These are phyloP conservation scores for Solanum verrucosum DNA, from an alignment of 257 asterid species.

Conservation along the genomic window DNA sequence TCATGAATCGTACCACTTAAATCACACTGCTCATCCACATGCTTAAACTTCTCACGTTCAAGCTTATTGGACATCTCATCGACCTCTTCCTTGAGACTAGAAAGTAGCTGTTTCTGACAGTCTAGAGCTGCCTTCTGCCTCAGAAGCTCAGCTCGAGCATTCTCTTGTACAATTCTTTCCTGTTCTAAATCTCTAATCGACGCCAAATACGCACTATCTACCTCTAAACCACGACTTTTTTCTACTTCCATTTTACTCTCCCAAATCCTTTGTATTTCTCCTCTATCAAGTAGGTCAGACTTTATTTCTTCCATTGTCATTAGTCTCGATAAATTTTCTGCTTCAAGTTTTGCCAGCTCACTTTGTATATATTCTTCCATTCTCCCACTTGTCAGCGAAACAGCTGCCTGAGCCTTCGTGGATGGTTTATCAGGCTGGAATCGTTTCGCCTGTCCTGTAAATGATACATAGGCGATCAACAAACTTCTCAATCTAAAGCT, in stretches of 20 bases:
- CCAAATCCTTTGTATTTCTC: constrained; percentile 59
- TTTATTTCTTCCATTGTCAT: constrained; percentile 44
- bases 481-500: background rate
- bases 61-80: constrained; percentile 53
- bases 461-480: background rate
- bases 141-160: constrained; percentile 30
- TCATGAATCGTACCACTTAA: constrained; percentile 18
- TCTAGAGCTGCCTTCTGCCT: constrained; percentile 77
- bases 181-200: constrained; percentile 43
- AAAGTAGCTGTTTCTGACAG: constrained; percentile 75
- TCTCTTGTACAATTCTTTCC: constrained; percentile 42
- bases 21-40: constrained; percentile 27
- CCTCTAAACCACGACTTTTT: constrained; percentile 39
- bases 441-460: constrained; percentile 78
- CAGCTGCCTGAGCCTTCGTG: constrained; percentile 87
- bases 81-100: constrained; percentile 54
- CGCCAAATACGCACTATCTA: constrained; percentile 32
- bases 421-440: constrained; percentile 83
- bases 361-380: constrained; percentile 36
- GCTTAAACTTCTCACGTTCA: constrained; percentile 29
- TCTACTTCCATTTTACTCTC: constrained; percentile 54
- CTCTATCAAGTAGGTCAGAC: constrained; percentile 64
- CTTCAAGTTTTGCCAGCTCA: constrained; percentile 53
- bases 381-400: constrained; percentile 72
- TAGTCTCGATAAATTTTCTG: constrained; percentile 40